Evolutionary conservation across 2,329 filamentous ascomycete species (phyloP).

Genomic region (Coniochaeta ligniaria): DNA sequence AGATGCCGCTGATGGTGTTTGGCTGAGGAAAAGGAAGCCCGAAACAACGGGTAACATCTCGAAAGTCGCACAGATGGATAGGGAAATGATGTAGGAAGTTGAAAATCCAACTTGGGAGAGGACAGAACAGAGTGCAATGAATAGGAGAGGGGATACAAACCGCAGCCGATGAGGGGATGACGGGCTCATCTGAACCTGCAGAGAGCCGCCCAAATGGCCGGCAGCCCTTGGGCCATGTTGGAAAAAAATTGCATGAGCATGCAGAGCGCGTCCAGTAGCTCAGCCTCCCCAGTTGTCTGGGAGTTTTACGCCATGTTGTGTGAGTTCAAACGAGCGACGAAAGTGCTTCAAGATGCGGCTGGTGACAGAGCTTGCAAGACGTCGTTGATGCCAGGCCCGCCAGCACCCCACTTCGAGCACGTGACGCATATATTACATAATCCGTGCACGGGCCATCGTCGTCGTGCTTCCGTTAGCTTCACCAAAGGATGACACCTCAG

Average conservation of each 20-base stretch:
- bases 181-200: not conserved
- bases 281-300: not conserved
- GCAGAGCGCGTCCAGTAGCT: not conserved
- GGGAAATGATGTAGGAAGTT: not conserved
- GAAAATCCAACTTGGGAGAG: not conserved
- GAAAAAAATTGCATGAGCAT: not conserved
- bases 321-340: not conserved
- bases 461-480: too few species aligned
- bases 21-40: not conserved
- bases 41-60: not conserved
- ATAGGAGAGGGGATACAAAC: not conserved
- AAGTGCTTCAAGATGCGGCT: not conserved
- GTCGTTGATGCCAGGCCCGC: not conserved
- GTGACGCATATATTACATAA: not conserved
- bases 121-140: not conserved
- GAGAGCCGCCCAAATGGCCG: not conserved
- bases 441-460: not conserved
- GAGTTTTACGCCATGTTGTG: not conserved
- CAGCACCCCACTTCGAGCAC: not conserved
- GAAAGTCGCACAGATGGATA: not conserved
- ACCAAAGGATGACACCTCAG: too few species aligned
- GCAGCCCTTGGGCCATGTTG: not conserved
- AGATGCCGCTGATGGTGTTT: not conserved
- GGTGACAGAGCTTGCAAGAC: not conserved
- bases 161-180: not conserved